These are phyloP conservation scores for Dictyostelium firmibasis DNA, from an alignment of 78 protist genomes.

Conservation along the genomic window DNA sequence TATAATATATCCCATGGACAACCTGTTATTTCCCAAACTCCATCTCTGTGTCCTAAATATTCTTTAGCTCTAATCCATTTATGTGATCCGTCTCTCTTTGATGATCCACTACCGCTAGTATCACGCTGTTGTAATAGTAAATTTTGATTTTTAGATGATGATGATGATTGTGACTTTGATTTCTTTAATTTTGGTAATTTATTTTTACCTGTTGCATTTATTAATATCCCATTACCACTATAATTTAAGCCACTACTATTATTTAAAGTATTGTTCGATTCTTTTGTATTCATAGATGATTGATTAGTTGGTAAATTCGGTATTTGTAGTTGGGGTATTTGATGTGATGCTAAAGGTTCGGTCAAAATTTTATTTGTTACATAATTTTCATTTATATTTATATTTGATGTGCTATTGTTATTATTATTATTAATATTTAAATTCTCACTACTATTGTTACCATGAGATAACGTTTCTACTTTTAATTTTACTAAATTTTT, in stretches of 20 bases:
- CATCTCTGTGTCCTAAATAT: conserved; percentile 66
- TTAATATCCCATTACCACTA: not conserved
- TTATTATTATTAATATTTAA: not conserved
- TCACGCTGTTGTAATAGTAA: not conserved
- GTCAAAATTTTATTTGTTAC: not conserved
- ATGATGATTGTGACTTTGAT: not conserved
- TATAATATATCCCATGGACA: conserved; percentile 54
- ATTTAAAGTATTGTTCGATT: not conserved
- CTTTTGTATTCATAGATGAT: not conserved
- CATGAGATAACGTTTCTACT: not conserved
- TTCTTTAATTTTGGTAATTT: not conserved
- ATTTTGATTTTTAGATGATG: conserved; percentile 15
- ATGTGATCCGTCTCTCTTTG: conserved; percentile 75
- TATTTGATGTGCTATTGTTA: not conserved
- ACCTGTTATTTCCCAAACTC: conserved; percentile 50
- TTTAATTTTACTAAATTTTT: not conserved
- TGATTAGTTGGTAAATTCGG: not conserved
- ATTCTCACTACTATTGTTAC: not conserved
- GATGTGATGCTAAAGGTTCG: not conserved
- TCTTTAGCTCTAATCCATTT: conserved; percentile 63
- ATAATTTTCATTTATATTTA: not conserved
- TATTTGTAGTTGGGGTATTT: not conserved
- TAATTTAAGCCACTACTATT: not conserved
- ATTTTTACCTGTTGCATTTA: not conserved
- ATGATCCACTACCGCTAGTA: not conserved